These are phyloP conservation scores for Litsea cubeba DNA, from an alignment of 164 flowering plant species.

Conservation along the genomic window DNA sequence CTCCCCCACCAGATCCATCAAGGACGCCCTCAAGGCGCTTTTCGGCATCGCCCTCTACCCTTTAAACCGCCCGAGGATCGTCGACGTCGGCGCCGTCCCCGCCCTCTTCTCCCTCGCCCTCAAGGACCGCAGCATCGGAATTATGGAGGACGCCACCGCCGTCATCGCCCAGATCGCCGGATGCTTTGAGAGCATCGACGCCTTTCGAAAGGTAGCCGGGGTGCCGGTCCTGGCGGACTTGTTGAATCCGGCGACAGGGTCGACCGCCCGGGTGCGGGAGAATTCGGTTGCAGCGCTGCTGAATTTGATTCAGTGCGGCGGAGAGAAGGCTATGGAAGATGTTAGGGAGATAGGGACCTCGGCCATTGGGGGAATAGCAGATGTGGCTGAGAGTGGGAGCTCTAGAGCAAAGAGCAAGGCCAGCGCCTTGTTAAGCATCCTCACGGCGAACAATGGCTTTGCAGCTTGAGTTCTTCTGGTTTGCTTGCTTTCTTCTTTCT, in stretches of 20 bases:
- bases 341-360: slow-evolving; percentile 32
- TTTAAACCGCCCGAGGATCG: slow-evolving; percentile 45
- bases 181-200: slow-evolving; percentile 65
- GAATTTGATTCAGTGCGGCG: slow-evolving; percentile 63
- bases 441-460: neutral
- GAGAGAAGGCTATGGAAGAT: slow-evolving; percentile 35
- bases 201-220: slow-evolving; percentile 58
- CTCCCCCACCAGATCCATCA: slow-evolving; percentile 54
- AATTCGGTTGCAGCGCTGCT: slow-evolving; percentile 75
- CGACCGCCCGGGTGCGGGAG: slow-evolving; percentile 57
- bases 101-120: slow-evolving; percentile 50
- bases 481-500: neutral
- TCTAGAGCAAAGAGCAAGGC: slow-evolving; percentile 63
- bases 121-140: slow-evolving; percentile 54
- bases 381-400: slow-evolving; percentile 62
- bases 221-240: slow-evolving; percentile 63
- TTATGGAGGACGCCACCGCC: slow-evolving; percentile 87
- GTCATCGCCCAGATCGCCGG: slow-evolving; percentile 94
- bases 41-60: slow-evolving; percentile 65
- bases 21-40: slow-evolving; percentile 77
- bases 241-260: slow-evolving; percentile 53
- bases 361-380: slow-evolving; percentile 43
- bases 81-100: slow-evolving; percentile 60
- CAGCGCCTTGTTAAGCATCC: slow-evolving; percentile 20
- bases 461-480: neutral